These are phyloP conservation scores for Tylopilus felleus DNA, from an alignment of 768 basidiomycete species.

Conservation along the genomic window DNA sequence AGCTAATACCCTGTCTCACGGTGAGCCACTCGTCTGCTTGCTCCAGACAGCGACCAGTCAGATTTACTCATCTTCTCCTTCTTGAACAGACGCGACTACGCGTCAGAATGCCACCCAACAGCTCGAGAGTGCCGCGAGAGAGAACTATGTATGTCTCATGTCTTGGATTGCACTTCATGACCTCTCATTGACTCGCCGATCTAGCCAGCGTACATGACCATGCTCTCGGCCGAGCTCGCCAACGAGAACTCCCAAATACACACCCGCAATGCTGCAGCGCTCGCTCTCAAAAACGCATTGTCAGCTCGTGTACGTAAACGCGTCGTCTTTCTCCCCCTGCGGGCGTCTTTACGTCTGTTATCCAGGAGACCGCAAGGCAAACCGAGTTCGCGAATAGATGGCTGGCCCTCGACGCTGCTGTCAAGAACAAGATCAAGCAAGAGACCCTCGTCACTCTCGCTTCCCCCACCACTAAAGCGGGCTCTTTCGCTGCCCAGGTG, in stretches of 20 bases:
- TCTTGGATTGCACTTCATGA: conserved; percentile 10
- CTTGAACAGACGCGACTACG: conserved; percentile 69
- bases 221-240: conserved; percentile 81
- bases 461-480: conserved; percentile 67
- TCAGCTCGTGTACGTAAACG: conserved; percentile 74
- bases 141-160: conserved; percentile 80
- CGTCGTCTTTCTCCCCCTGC: conserved; percentile 14
- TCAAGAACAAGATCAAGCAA: conserved; percentile 82
- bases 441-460: conserved; percentile 80
- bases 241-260: conserved; percentile 68
- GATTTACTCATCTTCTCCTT: conserved; percentile 20
- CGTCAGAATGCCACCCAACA: conserved; percentile 90
- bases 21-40: conserved; percentile 45
- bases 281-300: conserved; percentile 95
- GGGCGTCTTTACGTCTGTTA: conserved; percentile 16
- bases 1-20: conserved; percentile 87
- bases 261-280: conserved; percentile 91
- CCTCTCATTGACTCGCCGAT: conserved; percentile 18
- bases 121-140: conserved; percentile 79
- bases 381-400: conserved; percentile 75
- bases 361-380: conserved; percentile 73
- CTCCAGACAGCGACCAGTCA: conserved; percentile 35
- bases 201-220: conserved; percentile 90
- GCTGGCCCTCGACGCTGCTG: conserved; percentile 67
- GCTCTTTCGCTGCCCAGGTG: conserved; percentile 88